Conservation (phyloP, 75 land plant species). For the Pseudotsuga menziesii region DNA sequence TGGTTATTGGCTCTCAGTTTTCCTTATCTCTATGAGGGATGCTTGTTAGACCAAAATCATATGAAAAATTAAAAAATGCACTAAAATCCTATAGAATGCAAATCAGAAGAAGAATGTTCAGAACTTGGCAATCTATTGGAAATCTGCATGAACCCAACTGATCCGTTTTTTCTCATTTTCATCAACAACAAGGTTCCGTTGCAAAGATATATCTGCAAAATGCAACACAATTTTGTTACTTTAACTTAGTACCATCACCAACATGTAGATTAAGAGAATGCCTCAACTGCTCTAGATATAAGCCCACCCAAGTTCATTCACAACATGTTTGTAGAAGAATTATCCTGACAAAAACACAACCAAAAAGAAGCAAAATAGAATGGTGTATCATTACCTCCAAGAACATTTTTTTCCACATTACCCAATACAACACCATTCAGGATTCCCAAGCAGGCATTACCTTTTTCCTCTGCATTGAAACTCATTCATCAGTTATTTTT, state of each 20-base stretch:
- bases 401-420: constrained; percentile 39
- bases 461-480: no score
- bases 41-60: no score
- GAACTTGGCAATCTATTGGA: constrained; percentile 48
- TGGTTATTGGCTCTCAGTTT: no score
- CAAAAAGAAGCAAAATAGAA: not conserved
- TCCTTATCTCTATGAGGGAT: not conserved
- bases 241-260: no score
- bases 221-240: no score
- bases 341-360: not conserved
- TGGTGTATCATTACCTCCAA: constrained; percentile 75
- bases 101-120: constrained; percentile 6
- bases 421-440: constrained; percentile 58
- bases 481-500: not conserved
- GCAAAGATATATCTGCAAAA: constrained; percentile 91
- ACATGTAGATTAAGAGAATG: not conserved
- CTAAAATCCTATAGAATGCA: not conserved
- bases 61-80: not conserved
- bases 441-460: no score
- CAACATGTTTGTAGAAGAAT: not conserved
- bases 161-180: constrained; percentile 67
- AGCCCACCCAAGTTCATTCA: not conserved
- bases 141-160: constrained; percentile 66
- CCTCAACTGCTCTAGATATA: not conserved
- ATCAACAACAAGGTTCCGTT: constrained; percentile 63